Base-by-base conservation (phyloP, 768 basidiomycete genomes). In the Russula olivacea region DNA sequence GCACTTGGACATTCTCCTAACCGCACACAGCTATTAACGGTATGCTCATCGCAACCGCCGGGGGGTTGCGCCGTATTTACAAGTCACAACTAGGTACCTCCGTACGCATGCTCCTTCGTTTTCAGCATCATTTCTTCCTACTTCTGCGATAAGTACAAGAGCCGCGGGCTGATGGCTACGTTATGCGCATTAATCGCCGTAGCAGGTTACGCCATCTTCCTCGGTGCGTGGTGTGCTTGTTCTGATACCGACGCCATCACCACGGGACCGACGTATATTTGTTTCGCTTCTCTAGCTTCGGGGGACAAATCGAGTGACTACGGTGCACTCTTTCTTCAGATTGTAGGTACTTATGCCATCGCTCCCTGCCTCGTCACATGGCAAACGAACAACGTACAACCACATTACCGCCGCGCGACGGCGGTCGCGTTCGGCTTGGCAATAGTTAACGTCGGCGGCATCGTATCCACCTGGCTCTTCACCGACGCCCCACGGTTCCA, bases 301-400 rank as follows among this genome's bases (percentile, higher is more conserved):
- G 51, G 64, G 6, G 61, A 70, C 49, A 66, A 56, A 32, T 48
- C 66, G 12, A 60, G 61, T 1, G 60, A 71, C 25, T 74, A 74
- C 58, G 71, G 63, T 19, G 68, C 72, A 36, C 66, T 74, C 21
- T 71, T 69, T 60, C 61, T 73, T n/a, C 72, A 73, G 59, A 69
- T 73, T 54, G 69, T 69, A 36, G 73, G 73, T 28, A 63, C 55
- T 15, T 74, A 73, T 45, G 68, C 63, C 28, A 51, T 68, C 28
- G 68, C 73, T n/a, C 70, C 71, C 17, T 52, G 68, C 40, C 60
- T 68, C 32, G 62, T 67, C 17, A 69, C 72, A 8, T 74, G 71
- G 71, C 67, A 63, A 53, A 52, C 72, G 32, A 74, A 74, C 61
- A 74, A 74, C 61, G 65, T 73, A 17, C 71, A 72, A 28, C 72